Evolutionary conservation across 148 eudicot genomes (phyloP).

Genomic region (Amaranthus hypochondriacus): DNA sequence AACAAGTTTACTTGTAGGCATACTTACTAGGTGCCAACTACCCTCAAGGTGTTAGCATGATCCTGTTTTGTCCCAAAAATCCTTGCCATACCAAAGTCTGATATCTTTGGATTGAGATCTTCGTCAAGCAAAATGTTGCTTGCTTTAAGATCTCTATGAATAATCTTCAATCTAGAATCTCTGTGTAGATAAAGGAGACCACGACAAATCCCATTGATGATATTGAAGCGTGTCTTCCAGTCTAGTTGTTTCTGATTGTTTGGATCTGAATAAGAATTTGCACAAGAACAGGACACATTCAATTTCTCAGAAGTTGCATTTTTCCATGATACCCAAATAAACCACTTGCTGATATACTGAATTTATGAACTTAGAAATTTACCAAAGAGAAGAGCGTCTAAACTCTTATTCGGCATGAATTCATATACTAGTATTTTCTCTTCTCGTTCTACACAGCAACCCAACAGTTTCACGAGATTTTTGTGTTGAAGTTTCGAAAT

Average conservation of each 20-base stretch:
- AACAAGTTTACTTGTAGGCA: no score
- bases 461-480: slow-evolving; percentile 41
- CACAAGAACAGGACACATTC: no score
- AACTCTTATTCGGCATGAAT: slow-evolving; percentile 43
- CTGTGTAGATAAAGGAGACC: slow-evolving; percentile 31
- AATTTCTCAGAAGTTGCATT: no score
- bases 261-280: slow-evolving; percentile 12
- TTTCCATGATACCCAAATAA: no score
- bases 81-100: slow-evolving; percentile 46
- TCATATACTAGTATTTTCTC: slow-evolving; percentile 42
- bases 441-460: slow-evolving; percentile 34
- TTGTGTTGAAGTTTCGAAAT: slow-evolving; percentile 49
- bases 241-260: not conserved
- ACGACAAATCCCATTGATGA: slow-evolving; percentile 30
- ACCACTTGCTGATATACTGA: not conserved
- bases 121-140: slow-evolving; percentile 25
- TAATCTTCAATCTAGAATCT: slow-evolving; percentile 26
- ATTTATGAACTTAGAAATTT: not conserved
- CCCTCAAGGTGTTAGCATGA: slow-evolving; percentile 32
- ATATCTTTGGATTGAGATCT: slow-evolving; percentile 26
- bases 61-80: slow-evolving; percentile 30
- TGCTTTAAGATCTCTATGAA: slow-evolving; percentile 32
- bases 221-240: slow-evolving; percentile 33
- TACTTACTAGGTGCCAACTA: slow-evolving; percentile 45
- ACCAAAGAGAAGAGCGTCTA: slow-evolving; percentile 41